Conservation (phyloP, 768 basidiomycete species). For the Leucocoprinus leucothites region DNA sequence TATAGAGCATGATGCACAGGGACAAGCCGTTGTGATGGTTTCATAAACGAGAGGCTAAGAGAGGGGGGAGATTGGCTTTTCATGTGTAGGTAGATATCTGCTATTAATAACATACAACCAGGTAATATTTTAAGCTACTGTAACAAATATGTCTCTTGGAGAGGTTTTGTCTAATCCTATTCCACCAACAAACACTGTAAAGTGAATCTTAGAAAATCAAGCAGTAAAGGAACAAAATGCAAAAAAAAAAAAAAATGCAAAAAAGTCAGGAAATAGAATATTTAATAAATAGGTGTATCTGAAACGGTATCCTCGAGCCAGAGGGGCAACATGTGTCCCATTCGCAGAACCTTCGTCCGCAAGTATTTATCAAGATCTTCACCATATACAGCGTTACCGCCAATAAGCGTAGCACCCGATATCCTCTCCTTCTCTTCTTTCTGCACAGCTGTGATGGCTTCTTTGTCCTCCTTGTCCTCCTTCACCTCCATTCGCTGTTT, state of each 20-base stretch:
- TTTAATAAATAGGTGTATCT: constrained; percentile 20
- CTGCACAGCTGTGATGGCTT: constrained; percentile 17
- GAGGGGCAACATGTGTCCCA: constrained; percentile 91
- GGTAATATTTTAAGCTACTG: neutral
- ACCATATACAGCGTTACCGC: constrained; percentile 71
- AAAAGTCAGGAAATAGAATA: constrained; percentile 13
- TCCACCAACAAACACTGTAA: neutral
- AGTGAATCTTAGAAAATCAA: neutral
- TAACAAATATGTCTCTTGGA: neutral
- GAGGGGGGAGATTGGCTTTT: neutral
- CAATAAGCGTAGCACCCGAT: constrained; percentile 76
- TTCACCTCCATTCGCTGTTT: constrained; percentile 28
- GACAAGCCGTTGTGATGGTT: too few species aligned
- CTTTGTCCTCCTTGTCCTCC: constrained; percentile 15
- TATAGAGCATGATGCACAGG: too few species aligned
- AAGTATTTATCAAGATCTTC: constrained; percentile 93
- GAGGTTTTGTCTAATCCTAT: neutral
- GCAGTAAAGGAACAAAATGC: too few species aligned
- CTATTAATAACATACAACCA: neutral
- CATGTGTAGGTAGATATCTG: neutral
- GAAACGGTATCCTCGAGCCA: constrained; percentile 35
- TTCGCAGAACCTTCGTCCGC: constrained; percentile 91
- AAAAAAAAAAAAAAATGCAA: too few species aligned
- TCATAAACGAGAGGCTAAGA: too few species aligned
- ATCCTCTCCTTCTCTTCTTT: constrained; percentile 35